A percentile compares a stretch with the other conserved stretches of the same genome.
phyloP scores from a whole-genome alignment of 1,139 yeast genomes.

The Protomyces lactucae-debilis region DNA sequence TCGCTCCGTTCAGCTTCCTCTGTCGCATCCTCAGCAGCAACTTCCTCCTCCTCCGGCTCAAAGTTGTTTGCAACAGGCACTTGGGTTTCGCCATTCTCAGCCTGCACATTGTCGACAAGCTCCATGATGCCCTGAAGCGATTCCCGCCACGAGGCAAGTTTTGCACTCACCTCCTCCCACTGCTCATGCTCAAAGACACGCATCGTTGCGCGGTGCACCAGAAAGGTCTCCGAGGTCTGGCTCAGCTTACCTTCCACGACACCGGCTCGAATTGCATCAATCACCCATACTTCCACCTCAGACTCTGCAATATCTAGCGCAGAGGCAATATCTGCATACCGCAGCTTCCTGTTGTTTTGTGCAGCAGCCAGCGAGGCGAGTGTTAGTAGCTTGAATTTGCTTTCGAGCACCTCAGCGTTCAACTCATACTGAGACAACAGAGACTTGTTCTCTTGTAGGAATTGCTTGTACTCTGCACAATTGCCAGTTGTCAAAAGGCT shows the following conservation, averaged over 20 bases:
- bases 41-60: constrained; percentile 7
- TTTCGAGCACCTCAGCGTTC: constrained; percentile 35
- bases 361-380: constrained; percentile 34
- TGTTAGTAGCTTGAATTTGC: constrained; percentile 34
- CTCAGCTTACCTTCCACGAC: constrained; percentile 46
- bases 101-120: constrained; percentile 33
- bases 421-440: constrained; percentile 28
- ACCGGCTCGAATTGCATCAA: constrained; percentile 46
- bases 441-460: constrained; percentile 29
- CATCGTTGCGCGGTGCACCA: constrained; percentile 42
- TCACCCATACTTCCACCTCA: constrained; percentile 44
- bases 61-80: not conserved
- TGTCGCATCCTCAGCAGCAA: constrained; percentile 31
- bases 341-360: constrained; percentile 34
- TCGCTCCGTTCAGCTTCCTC: constrained; percentile 15
- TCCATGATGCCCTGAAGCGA: constrained; percentile 40
- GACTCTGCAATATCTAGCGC: constrained; percentile 39
- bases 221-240: constrained; percentile 41
- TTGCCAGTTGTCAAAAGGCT: constrained; percentile 40
- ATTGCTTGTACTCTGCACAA: constrained; percentile 34
- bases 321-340: constrained; percentile 40
- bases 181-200: constrained; percentile 42
- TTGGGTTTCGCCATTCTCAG: constrained; percentile 1
- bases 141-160: constrained; percentile 42
- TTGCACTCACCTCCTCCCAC: constrained; percentile 41